Evolutionary conservation across 345 rosid species (phyloP).

Genomic region (Mallotus nudiflorus): DNA sequence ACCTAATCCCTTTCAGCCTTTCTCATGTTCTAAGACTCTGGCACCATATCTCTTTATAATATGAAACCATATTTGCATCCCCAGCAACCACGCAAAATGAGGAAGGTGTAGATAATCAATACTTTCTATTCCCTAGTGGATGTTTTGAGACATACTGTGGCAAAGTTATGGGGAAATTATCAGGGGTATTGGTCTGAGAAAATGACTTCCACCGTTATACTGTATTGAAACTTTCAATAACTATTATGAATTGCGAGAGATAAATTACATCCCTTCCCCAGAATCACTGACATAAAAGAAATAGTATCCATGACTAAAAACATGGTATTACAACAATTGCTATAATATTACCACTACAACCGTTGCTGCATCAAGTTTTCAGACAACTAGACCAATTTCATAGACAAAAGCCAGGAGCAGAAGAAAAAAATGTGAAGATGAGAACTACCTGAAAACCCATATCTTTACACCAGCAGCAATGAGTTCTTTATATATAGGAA

Average conservation of each 20-base stretch:
- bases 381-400: background rate
- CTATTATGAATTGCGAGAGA: background rate
- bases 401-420: background rate
- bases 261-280: background rate
- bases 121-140: no score
- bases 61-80: no score
- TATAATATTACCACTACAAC: background rate
- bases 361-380: background rate
- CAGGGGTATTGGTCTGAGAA: background rate
- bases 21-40: background rate
- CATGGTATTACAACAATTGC: background rate
- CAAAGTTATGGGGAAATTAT: no score
- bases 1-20: background rate
- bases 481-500: slow-evolving; percentile 87
- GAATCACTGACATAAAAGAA: no score
- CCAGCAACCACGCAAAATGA: no score
- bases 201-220: background rate
- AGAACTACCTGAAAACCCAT: slow-evolving; percentile 81
- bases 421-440: background rate
- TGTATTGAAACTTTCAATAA: background rate
- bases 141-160: no score
- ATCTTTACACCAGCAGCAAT: slow-evolving; percentile 75
- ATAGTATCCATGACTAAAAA: no score
- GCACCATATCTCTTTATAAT: background rate
- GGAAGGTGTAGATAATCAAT: no score